phyloP scores from a whole-genome alignment of 768 basidiomycete species.

The Pulveroboletus sp. region DNA sequence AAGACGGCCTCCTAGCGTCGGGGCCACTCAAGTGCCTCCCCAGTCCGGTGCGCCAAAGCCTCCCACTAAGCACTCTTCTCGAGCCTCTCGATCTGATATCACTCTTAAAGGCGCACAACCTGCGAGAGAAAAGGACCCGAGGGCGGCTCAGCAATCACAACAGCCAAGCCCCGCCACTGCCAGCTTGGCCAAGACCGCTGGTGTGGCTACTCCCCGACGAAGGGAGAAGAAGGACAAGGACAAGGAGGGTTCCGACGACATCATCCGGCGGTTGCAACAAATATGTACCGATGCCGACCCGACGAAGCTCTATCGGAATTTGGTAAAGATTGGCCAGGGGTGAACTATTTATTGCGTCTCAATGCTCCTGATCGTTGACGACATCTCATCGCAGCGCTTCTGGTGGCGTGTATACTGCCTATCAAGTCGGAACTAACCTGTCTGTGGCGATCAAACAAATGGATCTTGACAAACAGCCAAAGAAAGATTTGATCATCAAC shows the following conservation, averaged over 20 bases:
- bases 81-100: conserved; percentile 55
- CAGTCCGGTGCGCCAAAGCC: conserved; percentile 31
- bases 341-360: conserved; percentile 35
- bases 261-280: conserved; percentile 83
- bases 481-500: conserved; percentile 99
- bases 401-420: conserved; percentile 97
- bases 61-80: conserved; percentile 49
- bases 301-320: conserved; percentile 83
- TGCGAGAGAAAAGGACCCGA: conserved; percentile 36
- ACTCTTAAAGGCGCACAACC: conserved; percentile 40
- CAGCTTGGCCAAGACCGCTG: conserved; percentile 60
- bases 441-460: conserved; percentile 99
- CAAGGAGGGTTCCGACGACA: conserved; percentile 79
- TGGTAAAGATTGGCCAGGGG: conserved; percentile 99
- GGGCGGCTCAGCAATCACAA: conserved; percentile 33
- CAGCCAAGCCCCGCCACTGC: conserved; percentile 60
- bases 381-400: conserved; percentile 60
- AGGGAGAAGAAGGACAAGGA: conserved; percentile 83
- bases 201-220: conserved; percentile 78
- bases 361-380: not conserved
- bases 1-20: conserved; percentile 47
- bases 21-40: conserved; percentile 25
- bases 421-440: conserved; percentile 91
- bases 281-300: conserved; percentile 99
- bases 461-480: conserved; percentile 99